Base-by-base conservation (phyloP, 2,329 filamentous ascomycete genomes). In the Torrubiellomyces zombiae region DNA sequence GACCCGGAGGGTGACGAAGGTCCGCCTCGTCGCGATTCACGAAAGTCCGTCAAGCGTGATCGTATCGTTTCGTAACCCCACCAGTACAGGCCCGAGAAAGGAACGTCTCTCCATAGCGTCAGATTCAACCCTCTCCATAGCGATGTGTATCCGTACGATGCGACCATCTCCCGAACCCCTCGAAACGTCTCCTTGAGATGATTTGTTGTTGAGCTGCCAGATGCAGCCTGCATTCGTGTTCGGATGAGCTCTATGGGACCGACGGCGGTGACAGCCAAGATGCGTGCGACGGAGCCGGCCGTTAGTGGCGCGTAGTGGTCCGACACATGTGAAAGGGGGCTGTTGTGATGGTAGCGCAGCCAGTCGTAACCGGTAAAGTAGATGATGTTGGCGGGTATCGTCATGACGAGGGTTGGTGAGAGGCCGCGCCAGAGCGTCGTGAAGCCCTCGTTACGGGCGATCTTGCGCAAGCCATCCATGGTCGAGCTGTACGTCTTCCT, bases 361-460 rank as follows among this genome's bases (percentile, higher is more conserved):
- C 83, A 94, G 44, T 98, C 89, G 51, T 98, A 98, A 19, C 89
- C 89, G 9, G 89, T 91, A 43, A 95, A 94, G 53, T 98, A 98
- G 36, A 98, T 95, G 37, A 98, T 89, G 47, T 98, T 98, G 14
- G 75, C 82, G 0, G 89, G 89, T 5, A 98, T 67, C 0, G 83
- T 75, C 89, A 98, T 98, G 35, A 83, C 66, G 13, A 98, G 57
- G 0, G 89, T 98, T 0, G 89, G 86, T n/a, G 80, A 91, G 5
- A 98, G 58, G 0, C 89, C 89, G 32, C 89, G 69, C 86, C 89
- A 98, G 18, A 98, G 55, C 2, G 85, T 89, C 14, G 68, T 66
- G 9, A 83, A 44, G 1, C 89, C 89, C 55, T 98, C 89, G 45
- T 95, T 83, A 23, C 81, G 73, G 10, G 89, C 83, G 41, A 98